Evolutionary conservation across 2,329 filamentous ascomycete genomes (phyloP).

Genomic region (Colletotrichum sp.): DNA sequence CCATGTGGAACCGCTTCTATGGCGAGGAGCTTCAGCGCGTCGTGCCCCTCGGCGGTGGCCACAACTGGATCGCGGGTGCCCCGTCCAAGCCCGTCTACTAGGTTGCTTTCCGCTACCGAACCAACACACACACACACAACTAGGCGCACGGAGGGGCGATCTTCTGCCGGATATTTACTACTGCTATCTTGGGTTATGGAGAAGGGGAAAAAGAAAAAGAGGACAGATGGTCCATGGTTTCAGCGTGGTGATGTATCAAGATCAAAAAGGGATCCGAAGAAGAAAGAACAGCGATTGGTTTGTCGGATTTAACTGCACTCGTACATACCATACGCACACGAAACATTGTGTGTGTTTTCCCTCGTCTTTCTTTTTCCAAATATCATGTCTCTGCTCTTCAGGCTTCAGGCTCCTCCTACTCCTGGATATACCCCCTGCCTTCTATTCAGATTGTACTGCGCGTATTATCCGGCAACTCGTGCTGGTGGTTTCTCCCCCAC

Average conservation of each 20-base stretch:
- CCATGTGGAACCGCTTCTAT: slow-evolving; percentile 12
- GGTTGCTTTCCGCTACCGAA: not conserved
- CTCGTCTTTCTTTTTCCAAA: not conserved
- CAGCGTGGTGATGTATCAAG: not conserved
- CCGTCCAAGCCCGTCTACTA: not conserved
- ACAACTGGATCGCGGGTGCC: slow-evolving; percentile 5
- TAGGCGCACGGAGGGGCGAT: not conserved
- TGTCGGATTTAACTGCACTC: not conserved
- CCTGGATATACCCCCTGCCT: not conserved
- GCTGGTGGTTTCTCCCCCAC: not conserved
- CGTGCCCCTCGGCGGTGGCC: not conserved
- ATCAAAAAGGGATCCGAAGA: not conserved
- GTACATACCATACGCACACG: not conserved
- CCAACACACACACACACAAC: not conserved
- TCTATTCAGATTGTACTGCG: not conserved
- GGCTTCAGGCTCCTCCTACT: not conserved
- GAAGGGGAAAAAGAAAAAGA: not conserved
- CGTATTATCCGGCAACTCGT: not conserved
- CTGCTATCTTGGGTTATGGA: not conserved
- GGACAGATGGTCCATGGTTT: not conserved
- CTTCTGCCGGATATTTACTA: not conserved
- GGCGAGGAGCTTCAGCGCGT: not conserved
- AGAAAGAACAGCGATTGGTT: not conserved
- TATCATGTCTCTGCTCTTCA: not conserved
- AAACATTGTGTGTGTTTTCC: not conserved